A percentile compares a stretch with the other conserved stretches of the same genome.
Conservation (phyloP, 1,139 yeast species). For the Wickerhamomyces sp. region DNA sequence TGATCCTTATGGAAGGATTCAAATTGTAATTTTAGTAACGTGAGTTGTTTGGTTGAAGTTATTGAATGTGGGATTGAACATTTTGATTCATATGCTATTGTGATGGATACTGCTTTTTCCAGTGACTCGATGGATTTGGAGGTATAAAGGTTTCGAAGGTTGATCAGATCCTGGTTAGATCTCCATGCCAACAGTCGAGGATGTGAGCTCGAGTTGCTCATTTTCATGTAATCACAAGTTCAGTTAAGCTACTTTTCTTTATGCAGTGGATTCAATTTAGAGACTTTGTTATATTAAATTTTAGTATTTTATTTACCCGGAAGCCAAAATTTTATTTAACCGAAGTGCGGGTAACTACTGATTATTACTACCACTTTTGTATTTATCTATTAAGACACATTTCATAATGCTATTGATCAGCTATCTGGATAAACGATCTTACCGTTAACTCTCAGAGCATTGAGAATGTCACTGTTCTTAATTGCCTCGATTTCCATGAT, state of each 20-base stretch:
- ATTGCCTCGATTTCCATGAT: slow-evolving; percentile 61
- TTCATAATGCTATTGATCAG: slow-evolving; percentile 1
- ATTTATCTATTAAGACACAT: no score
- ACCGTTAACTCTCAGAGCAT: slow-evolving; percentile 20
- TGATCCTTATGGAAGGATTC: background rate
- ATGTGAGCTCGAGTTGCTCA: slow-evolving; percentile 19
- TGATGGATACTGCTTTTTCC: slow-evolving; percentile 53
- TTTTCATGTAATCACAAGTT: no score
- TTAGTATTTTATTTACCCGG: background rate
- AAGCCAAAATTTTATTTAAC: background rate
- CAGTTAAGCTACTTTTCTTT: no score
- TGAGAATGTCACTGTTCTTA: slow-evolving; percentile 31
- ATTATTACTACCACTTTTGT: no score
- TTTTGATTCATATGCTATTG: slow-evolving; percentile 57
- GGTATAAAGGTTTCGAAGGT: slow-evolving; percentile 58
- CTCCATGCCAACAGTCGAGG: slow-evolving; percentile 59
- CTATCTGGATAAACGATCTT: slow-evolving; percentile 1
- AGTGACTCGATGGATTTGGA: slow-evolving; percentile 27
- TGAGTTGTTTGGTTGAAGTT: slow-evolving; percentile 34
- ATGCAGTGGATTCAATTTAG: no score
- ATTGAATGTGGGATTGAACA: slow-evolving; percentile 71
- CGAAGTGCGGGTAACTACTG: background rate
- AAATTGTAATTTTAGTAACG: slow-evolving; percentile 17
- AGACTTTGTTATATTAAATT: no score
- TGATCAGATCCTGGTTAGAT: slow-evolving; percentile 43